Conservation (phyloP, 108 stramenopile species). For the Pseudonitzschia pungens region DNA sequence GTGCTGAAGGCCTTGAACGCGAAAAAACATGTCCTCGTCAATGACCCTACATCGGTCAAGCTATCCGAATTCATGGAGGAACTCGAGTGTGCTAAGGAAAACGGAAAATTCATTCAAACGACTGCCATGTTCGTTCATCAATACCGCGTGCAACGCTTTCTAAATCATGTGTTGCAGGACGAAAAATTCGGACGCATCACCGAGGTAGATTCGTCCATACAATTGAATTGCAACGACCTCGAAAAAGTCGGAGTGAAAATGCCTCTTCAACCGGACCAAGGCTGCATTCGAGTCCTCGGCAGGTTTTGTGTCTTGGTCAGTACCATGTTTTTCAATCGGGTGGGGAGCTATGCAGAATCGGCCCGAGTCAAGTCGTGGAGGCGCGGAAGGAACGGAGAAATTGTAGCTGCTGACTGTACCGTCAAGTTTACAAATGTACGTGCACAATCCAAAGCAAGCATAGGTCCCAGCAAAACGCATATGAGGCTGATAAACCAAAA, state of each 20-base stretch:
- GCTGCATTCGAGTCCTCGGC: conserved; percentile 66
- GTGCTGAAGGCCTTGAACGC: conserved; percentile 44
- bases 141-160: conserved; percentile 42
- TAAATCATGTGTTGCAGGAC: conserved; percentile 47
- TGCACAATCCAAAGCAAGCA: neutral
- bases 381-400: conserved; percentile 25
- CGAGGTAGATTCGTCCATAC: conserved; percentile 47
- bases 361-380: conserved; percentile 32
- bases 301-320: conserved; percentile 58
- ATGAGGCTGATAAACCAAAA: too few relatives aligned
- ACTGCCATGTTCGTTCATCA: conserved; percentile 74
- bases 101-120: conserved; percentile 58
- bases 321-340: conserved; percentile 45
- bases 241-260: conserved; percentile 47
- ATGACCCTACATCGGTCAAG: conserved; percentile 64
- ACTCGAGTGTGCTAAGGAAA: conserved; percentile 42
- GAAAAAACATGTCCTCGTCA: conserved; percentile 61
- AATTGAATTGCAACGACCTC: conserved; percentile 45
- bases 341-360: conserved; percentile 36
- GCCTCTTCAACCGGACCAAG: conserved; percentile 50
- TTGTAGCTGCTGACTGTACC: conserved; percentile 22
- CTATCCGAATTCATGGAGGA: conserved; percentile 45
- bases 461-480: too few relatives aligned
- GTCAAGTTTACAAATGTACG: conserved; percentile 38
- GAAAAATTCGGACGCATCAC: conserved; percentile 48